Evolutionary conservation across 208 protist species (phyloP), one percentile per base, ranked within the genome.

Genomic region (Trichomonas vaginalis): DNA sequence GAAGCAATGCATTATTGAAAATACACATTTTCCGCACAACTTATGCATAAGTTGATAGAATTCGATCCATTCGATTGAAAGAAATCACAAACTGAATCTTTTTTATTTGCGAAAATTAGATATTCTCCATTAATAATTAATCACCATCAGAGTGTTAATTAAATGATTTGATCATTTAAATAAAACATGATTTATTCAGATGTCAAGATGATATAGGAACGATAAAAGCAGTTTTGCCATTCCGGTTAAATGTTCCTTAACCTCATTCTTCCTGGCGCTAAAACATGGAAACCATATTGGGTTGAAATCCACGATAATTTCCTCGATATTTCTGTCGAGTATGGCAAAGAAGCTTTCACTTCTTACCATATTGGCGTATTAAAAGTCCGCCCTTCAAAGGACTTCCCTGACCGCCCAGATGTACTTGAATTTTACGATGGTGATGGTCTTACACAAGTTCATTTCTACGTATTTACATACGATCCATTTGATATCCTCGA

Each of bases 371-470:
- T 92, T 39, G 86, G 86, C 0, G 86, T 92, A 32, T 51, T 92
- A 51, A 92, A 92, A 47, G 86, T 92, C n/a, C 86, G 86, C 40
- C 86, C 86, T 51, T 51, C 86, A 39, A 92, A 92, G 17, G 45
- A 92, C n/a, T 92, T 39, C 45, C 45, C 86, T 17, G 86, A 92
- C 27, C 40, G 86, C 17, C 86, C 86, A 92, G 86, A 92, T 39
- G 86, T 92, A 2, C 86, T 92, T 45, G 86, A 92, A 51, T 92
- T 92, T 92, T 92, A 92, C 45, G 86, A 92, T 51, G 86, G 86
- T 39, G 86, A 92, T 51, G 86, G 86, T 27, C 37, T 92, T 39
- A 92, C 86, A 4, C 17, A 23, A 51, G 35, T 42, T 15, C 45
- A 35, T 92, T 92, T 92, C 27, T 51, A 14, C 15, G 86, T 92